Evolutionary conservation across 1,284 basidiomycete genomes (phyloP).

Genomic region (Xerocomus subilludens): DNA sequence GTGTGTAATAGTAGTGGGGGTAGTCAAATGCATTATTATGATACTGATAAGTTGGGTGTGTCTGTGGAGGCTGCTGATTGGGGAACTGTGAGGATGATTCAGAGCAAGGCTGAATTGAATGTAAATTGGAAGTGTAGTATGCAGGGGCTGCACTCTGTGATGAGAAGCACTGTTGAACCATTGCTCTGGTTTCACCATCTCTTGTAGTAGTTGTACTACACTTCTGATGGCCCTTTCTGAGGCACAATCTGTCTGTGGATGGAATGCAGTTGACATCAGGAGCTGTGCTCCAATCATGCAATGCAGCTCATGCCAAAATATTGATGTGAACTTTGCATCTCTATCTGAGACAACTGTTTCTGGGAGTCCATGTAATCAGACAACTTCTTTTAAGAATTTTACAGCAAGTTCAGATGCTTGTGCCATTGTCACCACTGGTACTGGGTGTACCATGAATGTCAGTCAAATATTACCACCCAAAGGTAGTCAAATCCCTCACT

Average conservation of each 20-base stretch:
- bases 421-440: constrained; percentile 36
- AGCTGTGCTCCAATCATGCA: constrained; percentile 40
- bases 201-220: neutral
- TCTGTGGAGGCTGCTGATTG: too few relatives aligned
- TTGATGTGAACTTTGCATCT: constrained; percentile 24
- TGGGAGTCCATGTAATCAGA: constrained; percentile 30
- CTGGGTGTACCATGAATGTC: constrained; percentile 53
- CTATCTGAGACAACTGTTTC: too few relatives aligned
- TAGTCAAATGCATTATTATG: too few relatives aligned
- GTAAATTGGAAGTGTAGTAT: too few relatives aligned
- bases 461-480: constrained; percentile 50
- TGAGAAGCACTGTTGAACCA: too few relatives aligned
- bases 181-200: neutral
- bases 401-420: constrained; percentile 42
- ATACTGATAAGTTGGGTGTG: too few relatives aligned
- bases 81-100: too few relatives aligned
- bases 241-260: constrained; percentile 58
- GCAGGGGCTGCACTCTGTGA: too few relatives aligned
- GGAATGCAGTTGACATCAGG: constrained; percentile 52
- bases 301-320: neutral
- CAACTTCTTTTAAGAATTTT: constrained; percentile 41
- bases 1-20: too few relatives aligned
- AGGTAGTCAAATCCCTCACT: constrained; percentile 31
- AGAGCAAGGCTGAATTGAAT: too few relatives aligned
- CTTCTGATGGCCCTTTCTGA: constrained; percentile 36